These are phyloP conservation scores for Pterocarpus macrocarpus DNA, from an alignment of 306 rosid species.

Conservation along the genomic window DNA sequence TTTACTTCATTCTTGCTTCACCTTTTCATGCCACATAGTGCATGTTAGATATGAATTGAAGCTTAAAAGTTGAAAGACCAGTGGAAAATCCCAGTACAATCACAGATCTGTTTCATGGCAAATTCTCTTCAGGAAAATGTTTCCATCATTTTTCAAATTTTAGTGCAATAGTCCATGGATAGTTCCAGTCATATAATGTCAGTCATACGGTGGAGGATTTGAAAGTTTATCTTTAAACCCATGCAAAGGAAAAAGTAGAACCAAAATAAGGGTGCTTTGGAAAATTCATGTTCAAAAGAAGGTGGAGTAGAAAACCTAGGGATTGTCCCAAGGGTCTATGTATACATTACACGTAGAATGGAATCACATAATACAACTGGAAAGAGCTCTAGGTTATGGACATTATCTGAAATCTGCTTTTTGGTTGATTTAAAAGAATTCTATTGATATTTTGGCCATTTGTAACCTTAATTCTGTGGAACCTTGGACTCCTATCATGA, in stretches of 20 bases:
- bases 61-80: background rate
- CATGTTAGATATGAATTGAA: background rate
- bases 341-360: conserved; percentile 7
- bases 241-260: too few relatives aligned
- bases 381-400: background rate
- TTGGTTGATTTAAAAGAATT: background rate
- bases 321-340: conserved; percentile 7
- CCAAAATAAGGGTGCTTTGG: too few relatives aligned
- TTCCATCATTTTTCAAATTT: conserved; percentile 2
- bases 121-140: background rate
- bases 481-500: background rate
- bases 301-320: background rate
- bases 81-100: background rate
- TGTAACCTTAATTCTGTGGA: background rate
- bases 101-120: background rate
- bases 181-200: too few relatives aligned
- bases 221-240: too few relatives aligned
- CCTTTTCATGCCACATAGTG: conserved; percentile 6
- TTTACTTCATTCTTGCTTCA: conserved; percentile 12
- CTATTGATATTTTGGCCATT: background rate
- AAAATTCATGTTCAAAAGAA: conserved; percentile 27
- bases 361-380: background rate
- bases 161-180: background rate
- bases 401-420: background rate
- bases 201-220: too few relatives aligned